Conservation (phyloP, 202 grass and related monocot species). For the Dendrocalamus latiflorus region DNA sequence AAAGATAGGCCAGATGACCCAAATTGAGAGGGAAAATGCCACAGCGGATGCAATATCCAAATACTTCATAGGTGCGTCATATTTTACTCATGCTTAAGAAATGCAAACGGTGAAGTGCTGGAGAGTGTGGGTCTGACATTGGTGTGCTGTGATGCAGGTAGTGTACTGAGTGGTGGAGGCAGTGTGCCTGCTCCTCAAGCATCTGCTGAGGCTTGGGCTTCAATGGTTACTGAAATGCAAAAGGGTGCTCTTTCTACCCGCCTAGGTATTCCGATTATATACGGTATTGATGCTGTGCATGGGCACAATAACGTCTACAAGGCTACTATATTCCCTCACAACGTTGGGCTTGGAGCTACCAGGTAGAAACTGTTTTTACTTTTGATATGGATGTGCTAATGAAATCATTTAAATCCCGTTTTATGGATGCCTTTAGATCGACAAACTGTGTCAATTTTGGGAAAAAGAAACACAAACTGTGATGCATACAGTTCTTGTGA, state of each 20-base stretch:
- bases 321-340: slow-evolving; percentile 85
- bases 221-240: too few species aligned
- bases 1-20: too few species aligned
- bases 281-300: slow-evolving; percentile 80
- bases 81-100: not conserved
- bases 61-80: slow-evolving; percentile 62
- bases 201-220: too few species aligned
- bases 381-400: not conserved
- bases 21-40: slow-evolving; percentile 65
- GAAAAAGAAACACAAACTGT: not conserved
- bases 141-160: slow-evolving; percentile 35
- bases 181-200: too few species aligned
- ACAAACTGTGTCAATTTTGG: not conserved
- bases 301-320: slow-evolving; percentile 75
- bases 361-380: slow-evolving; percentile 29
- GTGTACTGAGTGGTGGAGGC: too few species aligned
- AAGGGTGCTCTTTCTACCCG: too few species aligned
- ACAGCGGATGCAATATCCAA: too few species aligned
- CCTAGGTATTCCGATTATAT: slow-evolving; percentile 83
- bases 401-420: not conserved
- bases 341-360: slow-evolving; percentile 79
- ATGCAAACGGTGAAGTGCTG: too few species aligned
- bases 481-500: not conserved
- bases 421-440: not conserved
- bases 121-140: too few species aligned